Conservation (phyloP, 768 basidiomycete genomes). For the Mycena galericulata region DNA sequence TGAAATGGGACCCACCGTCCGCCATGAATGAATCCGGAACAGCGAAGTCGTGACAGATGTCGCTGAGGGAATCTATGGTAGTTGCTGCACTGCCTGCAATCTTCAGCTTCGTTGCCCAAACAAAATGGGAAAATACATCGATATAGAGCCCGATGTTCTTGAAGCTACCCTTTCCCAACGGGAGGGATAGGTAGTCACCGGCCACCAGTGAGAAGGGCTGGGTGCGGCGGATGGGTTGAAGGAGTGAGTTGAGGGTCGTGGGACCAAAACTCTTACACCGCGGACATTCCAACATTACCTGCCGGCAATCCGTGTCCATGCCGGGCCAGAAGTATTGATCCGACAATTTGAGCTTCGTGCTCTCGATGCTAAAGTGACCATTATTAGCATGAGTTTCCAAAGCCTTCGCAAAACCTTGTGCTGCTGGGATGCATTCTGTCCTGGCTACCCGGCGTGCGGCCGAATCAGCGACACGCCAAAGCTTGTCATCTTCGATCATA, state of each 20-base stretch:
- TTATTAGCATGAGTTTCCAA: slow-evolving; percentile 13
- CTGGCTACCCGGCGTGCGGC: slow-evolving; percentile 3
- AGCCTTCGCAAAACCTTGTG: slow-evolving; percentile 7
- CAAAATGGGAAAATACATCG: neutral
- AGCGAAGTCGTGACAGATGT: neutral
- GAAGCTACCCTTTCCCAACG: neutral
- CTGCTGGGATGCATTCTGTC: slow-evolving; percentile 13
- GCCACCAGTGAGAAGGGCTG: neutral
- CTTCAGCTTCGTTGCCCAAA: neutral
- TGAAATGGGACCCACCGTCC: neutral
- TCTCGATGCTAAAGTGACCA: too few relatives aligned
- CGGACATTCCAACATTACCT: too few relatives aligned
- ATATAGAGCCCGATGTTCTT: neutral
- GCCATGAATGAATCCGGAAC: neutral
- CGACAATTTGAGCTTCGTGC: too few relatives aligned
- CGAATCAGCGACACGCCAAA: slow-evolving; percentile 19
- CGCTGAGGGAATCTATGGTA: neutral
- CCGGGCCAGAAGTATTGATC: too few relatives aligned
- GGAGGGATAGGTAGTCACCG: neutral
- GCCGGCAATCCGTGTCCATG: too few relatives aligned
- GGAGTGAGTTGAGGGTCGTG: too few relatives aligned
- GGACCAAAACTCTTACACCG: too few relatives aligned
- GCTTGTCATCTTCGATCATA: slow-evolving; percentile 26
- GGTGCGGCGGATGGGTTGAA: slow-evolving; percentile 17
- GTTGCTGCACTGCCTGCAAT: neutral